Evolutionary conservation across 495 filamentous ascomycete genomes (phyloP).

Genomic region (Ramalina intermedia): DNA sequence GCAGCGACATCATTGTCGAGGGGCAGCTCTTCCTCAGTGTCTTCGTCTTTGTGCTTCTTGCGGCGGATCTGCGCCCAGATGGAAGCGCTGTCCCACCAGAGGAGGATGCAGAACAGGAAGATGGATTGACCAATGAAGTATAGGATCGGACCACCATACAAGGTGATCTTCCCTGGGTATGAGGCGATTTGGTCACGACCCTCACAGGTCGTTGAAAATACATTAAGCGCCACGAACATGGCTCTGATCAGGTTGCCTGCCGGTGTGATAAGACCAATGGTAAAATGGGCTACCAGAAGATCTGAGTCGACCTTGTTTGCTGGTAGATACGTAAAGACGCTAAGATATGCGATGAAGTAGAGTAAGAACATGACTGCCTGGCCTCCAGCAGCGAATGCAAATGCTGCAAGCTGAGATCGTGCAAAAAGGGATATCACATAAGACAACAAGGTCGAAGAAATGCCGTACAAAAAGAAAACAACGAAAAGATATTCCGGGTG

Average conservation of each 20-base stretch:
- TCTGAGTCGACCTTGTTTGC: slow-evolving; percentile 22
- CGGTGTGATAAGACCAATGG: slow-evolving; percentile 52
- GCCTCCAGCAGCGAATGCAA: slow-evolving; percentile 57
- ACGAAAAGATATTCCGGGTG: slow-evolving; percentile 61
- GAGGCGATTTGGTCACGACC: slow-evolving; percentile 38
- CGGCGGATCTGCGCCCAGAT: slow-evolving; percentile 29
- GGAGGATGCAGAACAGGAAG: slow-evolving; percentile 47
- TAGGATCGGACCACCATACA: slow-evolving; percentile 67
- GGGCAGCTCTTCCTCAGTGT: slow-evolving; percentile 30
- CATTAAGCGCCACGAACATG: slow-evolving; percentile 59
- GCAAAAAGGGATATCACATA: slow-evolving; percentile 63
- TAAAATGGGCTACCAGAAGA: slow-evolving; percentile 43
- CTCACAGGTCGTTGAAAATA: slow-evolving; percentile 59
- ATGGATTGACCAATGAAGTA: slow-evolving; percentile 59
- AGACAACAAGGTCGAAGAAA: slow-evolving; percentile 52
- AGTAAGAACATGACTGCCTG: slow-evolving; percentile 61
- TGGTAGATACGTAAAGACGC: slow-evolving; percentile 51
- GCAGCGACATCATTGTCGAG: slow-evolving; percentile 32
- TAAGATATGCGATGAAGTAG: slow-evolving; percentile 63
- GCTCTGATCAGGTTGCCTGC: slow-evolving; percentile 52
- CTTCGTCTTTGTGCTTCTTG: slow-evolving; percentile 19
- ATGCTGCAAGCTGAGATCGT: slow-evolving; percentile 54
- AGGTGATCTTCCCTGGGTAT: slow-evolving; percentile 53
- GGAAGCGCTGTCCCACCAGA: slow-evolving; percentile 59
- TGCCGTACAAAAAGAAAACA: slow-evolving; percentile 59